Base-by-base conservation (phyloP, 2,329 filamentous ascomycete genomes). In the Cladosporium austrohemisphaericum region DNA sequence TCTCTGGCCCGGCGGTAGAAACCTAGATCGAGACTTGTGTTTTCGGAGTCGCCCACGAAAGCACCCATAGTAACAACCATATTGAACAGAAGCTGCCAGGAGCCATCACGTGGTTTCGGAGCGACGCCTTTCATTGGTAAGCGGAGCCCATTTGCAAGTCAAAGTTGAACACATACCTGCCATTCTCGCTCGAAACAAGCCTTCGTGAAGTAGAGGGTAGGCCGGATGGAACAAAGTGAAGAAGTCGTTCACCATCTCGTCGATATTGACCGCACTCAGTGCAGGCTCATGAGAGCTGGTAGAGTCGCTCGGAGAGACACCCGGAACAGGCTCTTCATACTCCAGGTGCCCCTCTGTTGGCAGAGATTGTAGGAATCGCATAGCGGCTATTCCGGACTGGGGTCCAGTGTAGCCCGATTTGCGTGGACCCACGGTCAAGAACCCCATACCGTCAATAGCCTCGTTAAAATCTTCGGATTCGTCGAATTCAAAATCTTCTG, bases 401-500 rank as follows among this genome's bases (percentile, higher is more conserved):
- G 38, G 38, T 16, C 38, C 38, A 7, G 38, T 41, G 18, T 41
- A 41, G 11, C 38, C 38, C 9, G 20, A 16, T 22, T 41, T 41
- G 38, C 38, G 20, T 9, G 38, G 38, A 4, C 23, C 38, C 9
- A 28, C 23, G 4, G 25, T 29, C 16, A 41, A 22, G 19, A 29
- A 41, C 10, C 20, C 38, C 38, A 41, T 41, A 14, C 38, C 38
- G 14, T 41, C 38, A 9, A 25, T 41, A 5, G 38, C 18, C 7
- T 41, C 23, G 19, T 41, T 25, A 22, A 41, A 41, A 16, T 41
- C 38, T 6, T 41, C 16, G 18, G 38, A 41, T 14, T 41, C 38
- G 23, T 41, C 38, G 19, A 41, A 41, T 25, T 41, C 38, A 16
- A 41, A 41, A 14, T 41, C 20, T 18, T 41, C 38, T 14, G 38